Conservation (phyloP, 2,329 filamentous ascomycete species). For the Penicillium glabrum region DNA sequence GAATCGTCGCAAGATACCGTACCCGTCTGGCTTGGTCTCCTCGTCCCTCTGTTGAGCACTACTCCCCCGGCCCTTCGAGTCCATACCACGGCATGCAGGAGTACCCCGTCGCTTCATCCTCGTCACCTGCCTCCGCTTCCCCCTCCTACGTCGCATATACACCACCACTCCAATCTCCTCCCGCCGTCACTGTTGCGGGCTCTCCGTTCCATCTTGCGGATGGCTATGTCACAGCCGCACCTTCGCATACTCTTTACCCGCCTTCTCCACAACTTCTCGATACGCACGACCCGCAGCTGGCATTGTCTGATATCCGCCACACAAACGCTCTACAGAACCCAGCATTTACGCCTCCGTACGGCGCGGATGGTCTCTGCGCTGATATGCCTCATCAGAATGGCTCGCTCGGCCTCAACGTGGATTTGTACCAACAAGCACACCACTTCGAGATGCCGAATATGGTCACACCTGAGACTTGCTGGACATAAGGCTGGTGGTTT, state of each 20-base stretch:
- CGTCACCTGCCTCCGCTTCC: constrained; percentile 39
- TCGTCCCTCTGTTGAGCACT: constrained; percentile 37
- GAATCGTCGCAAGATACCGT: constrained; percentile 68
- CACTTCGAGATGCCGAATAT: constrained; percentile 34
- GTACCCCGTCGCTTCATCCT: constrained; percentile 33
- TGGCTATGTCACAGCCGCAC: constrained; percentile 34
- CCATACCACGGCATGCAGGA: constrained; percentile 35
- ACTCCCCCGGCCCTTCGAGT: constrained; percentile 37
- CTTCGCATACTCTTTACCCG: constrained; percentile 36
- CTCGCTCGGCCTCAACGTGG: constrained; percentile 28
- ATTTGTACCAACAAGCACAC: constrained; percentile 34
- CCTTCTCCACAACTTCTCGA: constrained; percentile 39
- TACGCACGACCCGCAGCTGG: constrained; percentile 30
- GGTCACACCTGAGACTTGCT: constrained; percentile 35
- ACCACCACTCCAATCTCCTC: constrained; percentile 42
- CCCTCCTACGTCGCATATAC: constrained; percentile 41
- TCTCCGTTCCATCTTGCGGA: constrained; percentile 38
- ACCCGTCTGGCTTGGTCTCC: constrained; percentile 65
- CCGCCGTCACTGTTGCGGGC: constrained; percentile 36
- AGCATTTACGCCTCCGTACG: constrained; percentile 39
- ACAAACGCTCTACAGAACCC: constrained; percentile 33
- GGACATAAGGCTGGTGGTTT: constrained; percentile 25
- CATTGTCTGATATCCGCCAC: constrained; percentile 32
- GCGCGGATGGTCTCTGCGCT: constrained; percentile 34
- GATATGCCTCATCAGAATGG: constrained; percentile 29